These are phyloP conservation scores for Imleria badia DNA, from an alignment of 768 basidiomycete species.

Conservation along the genomic window DNA sequence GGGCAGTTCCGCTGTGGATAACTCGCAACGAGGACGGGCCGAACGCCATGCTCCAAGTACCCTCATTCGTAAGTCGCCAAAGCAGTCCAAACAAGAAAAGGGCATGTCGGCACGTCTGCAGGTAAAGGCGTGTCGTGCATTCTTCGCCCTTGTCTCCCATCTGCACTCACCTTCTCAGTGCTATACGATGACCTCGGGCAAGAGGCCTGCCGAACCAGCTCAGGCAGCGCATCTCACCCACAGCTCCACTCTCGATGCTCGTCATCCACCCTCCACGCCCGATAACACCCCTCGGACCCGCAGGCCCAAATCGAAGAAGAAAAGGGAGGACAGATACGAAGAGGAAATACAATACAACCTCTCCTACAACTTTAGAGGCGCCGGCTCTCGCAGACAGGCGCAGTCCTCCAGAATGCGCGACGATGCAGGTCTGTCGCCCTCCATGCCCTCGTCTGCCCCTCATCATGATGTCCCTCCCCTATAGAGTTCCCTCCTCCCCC, in stretches of 20 bases:
- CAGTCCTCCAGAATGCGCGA: conserved; percentile 28
- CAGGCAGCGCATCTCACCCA: conserved; percentile 54
- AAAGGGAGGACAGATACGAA: conserved; percentile 45
- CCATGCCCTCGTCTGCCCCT: neutral
- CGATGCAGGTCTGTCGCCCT: conserved; percentile 31
- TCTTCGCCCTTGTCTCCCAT: conserved; percentile 39
- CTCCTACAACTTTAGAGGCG: conserved; percentile 31
- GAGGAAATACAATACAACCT: conserved; percentile 41
- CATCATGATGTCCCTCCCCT: conserved; percentile 27
- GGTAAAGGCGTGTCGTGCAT: conserved; percentile 38
- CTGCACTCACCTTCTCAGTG: conserved; percentile 34
- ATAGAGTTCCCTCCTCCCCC: conserved; percentile 71
- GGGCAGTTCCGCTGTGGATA: conserved; percentile 21
- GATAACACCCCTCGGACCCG: conserved; percentile 49
- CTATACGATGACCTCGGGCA: conserved; percentile 37
- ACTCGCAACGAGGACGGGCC: conserved; percentile 28
- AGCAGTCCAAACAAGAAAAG: conserved; percentile 31
- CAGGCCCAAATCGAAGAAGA: conserved; percentile 41
- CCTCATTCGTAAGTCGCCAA: conserved; percentile 29
- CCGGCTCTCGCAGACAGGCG: conserved; percentile 25
- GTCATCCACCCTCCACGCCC: conserved; percentile 47
- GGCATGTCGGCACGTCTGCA: conserved; percentile 35
- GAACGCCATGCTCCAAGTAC: conserved; percentile 10
- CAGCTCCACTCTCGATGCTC: conserved; percentile 52
- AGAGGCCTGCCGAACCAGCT: conserved; percentile 30